These are phyloP conservation scores for Scheffersomyces coipomensis DNA, from an alignment of 805 yeast genomes.

Conservation along the genomic window DNA sequence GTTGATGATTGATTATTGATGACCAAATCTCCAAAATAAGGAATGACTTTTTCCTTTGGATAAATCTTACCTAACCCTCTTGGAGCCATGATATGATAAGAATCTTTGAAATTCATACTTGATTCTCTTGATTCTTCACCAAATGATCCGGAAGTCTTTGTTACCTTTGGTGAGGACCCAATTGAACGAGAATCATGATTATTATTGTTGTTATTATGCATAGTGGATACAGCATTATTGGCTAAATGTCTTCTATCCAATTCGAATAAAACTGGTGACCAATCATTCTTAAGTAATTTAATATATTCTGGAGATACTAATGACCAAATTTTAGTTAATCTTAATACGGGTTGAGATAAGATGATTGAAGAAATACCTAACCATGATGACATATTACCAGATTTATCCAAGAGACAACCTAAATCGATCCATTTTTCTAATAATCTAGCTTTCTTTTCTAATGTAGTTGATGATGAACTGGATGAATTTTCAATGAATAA, in stretches of 20 bases:
- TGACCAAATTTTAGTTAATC: conserved; percentile 76
- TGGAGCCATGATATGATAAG: conserved; percentile 78
- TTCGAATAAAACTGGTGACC: conserved; percentile 93
- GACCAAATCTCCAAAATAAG: conserved; percentile 85
- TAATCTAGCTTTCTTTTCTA: conserved; percentile 57
- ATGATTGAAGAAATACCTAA: conserved; percentile 81
- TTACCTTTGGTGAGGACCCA: not conserved
- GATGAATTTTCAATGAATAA: conserved; percentile 52
- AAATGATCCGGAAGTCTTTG: not conserved
- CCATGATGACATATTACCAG: conserved; percentile 95
- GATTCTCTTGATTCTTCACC: not conserved
- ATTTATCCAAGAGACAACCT: conserved; percentile 71
- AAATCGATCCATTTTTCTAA: conserved; percentile 82
- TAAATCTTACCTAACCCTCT: conserved; percentile 80
- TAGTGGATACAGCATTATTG: conserved; percentile 15
- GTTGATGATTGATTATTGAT: conserved; percentile 35
- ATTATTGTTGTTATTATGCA: no score
- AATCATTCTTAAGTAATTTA: conserved; percentile 66
- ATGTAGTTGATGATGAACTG: conserved; percentile 12
- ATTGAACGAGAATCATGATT: not conserved
- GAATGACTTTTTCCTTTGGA: conserved; percentile 75
- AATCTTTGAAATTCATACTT: conserved; percentile 35
- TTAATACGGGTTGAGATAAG: conserved; percentile 77
- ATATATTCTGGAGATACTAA: conserved; percentile 58
- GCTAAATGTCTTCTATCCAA: conserved; percentile 70